A percentile compares a stretch with the other conserved stretches of the same genome.
Evolutionary conservation across 129 eudicot species (phyloP).

Genomic region (Pittosporum tobira): DNA sequence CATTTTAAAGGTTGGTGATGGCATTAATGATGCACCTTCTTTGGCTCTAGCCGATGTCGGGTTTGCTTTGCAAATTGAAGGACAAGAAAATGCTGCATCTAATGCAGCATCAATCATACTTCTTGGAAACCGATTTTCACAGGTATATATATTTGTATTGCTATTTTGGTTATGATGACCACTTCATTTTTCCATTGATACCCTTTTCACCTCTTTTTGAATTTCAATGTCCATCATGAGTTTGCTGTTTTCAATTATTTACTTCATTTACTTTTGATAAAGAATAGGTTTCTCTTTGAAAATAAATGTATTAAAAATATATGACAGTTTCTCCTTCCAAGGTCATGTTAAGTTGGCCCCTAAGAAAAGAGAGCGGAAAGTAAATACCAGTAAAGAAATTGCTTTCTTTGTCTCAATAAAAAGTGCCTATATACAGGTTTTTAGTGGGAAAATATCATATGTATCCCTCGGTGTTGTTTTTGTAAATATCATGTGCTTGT

Average conservation of each 20-base stretch:
- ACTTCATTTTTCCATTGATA: background rate
- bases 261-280: no score
- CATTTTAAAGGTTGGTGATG: constrained; percentile 72
- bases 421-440: background rate
- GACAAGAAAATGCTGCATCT: constrained; percentile 93
- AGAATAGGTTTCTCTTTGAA: no score
- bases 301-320: background rate
- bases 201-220: no score
- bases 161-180: background rate
- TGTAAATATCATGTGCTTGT: background rate
- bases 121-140: constrained; percentile 83
- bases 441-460: background rate
- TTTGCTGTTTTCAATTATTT: no score
- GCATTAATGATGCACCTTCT: constrained; percentile 95
- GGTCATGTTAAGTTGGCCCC: background rate
- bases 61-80: constrained; percentile 79
- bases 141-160: constrained; percentile 27
- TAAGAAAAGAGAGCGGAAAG: background rate
- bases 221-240: no score
- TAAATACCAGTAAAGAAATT: background rate
- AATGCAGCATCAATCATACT: constrained; percentile 95
- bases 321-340: background rate
- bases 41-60: constrained; percentile 97
- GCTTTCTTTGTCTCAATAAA: background rate
- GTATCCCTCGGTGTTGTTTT: background rate